Evolutionary conservation across 2,329 filamentous ascomycete species (phyloP).

Genomic region (Aspergillus awamori): DNA sequence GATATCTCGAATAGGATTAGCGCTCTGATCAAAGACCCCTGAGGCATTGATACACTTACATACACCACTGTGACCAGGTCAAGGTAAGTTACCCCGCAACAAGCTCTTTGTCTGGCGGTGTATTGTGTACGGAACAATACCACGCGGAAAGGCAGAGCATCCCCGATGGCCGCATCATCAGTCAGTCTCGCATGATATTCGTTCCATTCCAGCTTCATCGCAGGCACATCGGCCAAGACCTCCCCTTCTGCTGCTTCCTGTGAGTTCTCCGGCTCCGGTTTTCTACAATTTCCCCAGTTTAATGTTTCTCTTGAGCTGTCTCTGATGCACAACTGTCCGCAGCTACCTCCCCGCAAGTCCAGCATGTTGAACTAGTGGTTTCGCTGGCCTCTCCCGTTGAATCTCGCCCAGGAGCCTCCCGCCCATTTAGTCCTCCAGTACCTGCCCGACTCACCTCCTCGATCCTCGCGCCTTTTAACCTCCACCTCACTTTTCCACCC

Average conservation of each 20-base stretch:
- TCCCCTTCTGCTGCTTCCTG: slow-evolving; percentile 1
- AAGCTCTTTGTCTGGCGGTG: neutral
- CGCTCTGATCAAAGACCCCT: neutral
- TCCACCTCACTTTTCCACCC: slow-evolving; percentile 14
- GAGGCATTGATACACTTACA: neutral
- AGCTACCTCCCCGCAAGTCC: slow-evolving; percentile 7
- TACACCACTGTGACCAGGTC: neutral
- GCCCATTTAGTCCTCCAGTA: slow-evolving; percentile 9
- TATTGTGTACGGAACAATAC: neutral
- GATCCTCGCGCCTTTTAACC: slow-evolving; percentile 13
- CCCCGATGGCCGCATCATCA: slow-evolving; percentile 1
- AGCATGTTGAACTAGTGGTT: slow-evolving; percentile 25
- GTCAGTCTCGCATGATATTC: neutral
- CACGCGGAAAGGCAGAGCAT: slow-evolving; percentile 1
- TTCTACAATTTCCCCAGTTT: neutral
- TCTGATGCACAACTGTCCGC: neutral
- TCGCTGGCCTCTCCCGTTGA: slow-evolving; percentile 25
- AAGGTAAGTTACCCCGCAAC: neutral
- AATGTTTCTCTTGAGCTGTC: neutral
- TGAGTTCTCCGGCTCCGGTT: neutral
- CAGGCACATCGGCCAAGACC: neutral
- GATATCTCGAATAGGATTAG: neutral
- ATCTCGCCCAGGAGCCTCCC: slow-evolving; percentile 21
- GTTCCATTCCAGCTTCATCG: neutral
- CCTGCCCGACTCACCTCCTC: slow-evolving; percentile 9